Conservation (phyloP, 78 protist genomes). For the Dictyostelium capitatum region DNA sequence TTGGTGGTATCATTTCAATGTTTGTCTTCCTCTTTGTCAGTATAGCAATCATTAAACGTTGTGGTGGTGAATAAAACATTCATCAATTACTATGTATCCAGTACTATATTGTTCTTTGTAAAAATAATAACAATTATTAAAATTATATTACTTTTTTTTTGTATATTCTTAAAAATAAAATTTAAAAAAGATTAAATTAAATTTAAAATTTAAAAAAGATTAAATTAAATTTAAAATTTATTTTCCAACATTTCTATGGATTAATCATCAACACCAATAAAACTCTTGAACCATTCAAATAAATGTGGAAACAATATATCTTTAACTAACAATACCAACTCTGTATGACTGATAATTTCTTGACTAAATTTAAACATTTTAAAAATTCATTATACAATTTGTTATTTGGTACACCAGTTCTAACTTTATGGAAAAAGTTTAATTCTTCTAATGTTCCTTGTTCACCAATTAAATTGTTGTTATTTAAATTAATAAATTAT, state of each 20-base stretch:
- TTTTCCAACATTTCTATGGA: constrained; percentile 42
- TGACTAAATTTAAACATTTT: constrained; percentile 84
- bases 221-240: too few relatives aligned
- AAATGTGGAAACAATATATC: constrained; percentile 77
- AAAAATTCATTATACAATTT: constrained; percentile 90
- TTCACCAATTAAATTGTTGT: constrained; percentile 1
- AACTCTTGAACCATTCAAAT: constrained; percentile 82
- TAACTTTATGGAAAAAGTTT: constrained; percentile 59
- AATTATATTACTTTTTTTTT: too few relatives aligned
- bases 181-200: too few relatives aligned
- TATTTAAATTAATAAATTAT: not conserved
- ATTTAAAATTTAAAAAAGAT: too few relatives aligned
- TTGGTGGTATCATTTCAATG: too few relatives aligned
- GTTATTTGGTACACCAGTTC: constrained; percentile 45
- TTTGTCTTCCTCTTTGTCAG: too few relatives aligned
- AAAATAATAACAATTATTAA: too few relatives aligned
- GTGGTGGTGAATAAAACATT: too few relatives aligned
- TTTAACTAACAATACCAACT: constrained; percentile 83
- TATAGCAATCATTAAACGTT: too few relatives aligned
- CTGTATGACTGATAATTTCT: constrained; percentile 73
- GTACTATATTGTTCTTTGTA: too few relatives aligned
- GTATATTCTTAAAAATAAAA: too few relatives aligned
- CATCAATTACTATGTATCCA: too few relatives aligned
- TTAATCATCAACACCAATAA: constrained; percentile 83
- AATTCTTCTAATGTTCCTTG: constrained; percentile 40